A percentile compares a stretch with the other conserved stretches of the same genome.
Evolutionary conservation across 305 asterid genomes (phyloP).

Genomic region (Fraxinus sp.): DNA sequence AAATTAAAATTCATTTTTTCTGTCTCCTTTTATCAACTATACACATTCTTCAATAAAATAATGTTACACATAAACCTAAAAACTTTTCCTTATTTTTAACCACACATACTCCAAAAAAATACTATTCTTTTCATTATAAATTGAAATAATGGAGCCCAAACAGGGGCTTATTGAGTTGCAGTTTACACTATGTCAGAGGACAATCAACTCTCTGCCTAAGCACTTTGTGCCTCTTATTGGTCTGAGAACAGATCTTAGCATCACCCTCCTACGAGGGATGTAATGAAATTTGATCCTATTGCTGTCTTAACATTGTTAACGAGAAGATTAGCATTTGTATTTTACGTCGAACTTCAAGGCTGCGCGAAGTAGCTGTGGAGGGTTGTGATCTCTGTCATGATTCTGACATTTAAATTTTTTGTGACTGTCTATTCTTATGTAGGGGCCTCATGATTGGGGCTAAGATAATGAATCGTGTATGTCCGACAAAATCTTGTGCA

Average conservation of each 20-base stretch:
- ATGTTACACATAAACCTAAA: too few species aligned
- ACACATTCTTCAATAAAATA: too few species aligned
- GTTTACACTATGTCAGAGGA: neutral
- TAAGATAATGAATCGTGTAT: constrained; percentile 22
- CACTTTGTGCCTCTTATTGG: neutral
- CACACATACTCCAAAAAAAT: too few species aligned
- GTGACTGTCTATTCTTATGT: constrained; percentile 6
- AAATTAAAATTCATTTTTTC: too few species aligned
- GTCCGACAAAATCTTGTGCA: constrained; percentile 11
- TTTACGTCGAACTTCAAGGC: neutral
- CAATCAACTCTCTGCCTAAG: neutral
- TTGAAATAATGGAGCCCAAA: too few species aligned
- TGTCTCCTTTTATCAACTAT: too few species aligned
- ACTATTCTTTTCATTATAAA: too few species aligned
- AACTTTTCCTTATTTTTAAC: too few species aligned
- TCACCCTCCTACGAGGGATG: neutral
- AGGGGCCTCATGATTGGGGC: constrained; percentile 11
- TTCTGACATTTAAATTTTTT: neutral
- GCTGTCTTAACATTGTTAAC: neutral
- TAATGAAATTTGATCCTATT: neutral
- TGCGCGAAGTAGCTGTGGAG: neutral
- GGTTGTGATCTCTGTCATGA: neutral
- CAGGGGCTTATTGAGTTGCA: neutral
- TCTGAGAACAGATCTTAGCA: neutral
- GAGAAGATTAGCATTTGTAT: neutral